phyloP scores from a whole-genome alignment of 805 yeast species.

The Priceomyces castillae region DNA sequence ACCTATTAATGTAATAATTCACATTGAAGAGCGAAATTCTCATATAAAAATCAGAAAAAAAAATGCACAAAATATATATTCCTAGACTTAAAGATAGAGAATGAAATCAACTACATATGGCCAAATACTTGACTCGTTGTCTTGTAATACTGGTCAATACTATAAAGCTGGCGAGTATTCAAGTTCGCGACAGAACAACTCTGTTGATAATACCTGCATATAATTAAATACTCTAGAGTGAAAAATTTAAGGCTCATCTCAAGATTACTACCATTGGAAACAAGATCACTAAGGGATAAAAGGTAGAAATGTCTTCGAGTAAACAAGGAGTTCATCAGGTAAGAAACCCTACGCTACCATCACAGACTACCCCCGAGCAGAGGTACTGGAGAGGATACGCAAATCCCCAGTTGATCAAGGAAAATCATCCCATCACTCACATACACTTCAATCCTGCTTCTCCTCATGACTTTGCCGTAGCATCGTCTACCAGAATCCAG shows the following conservation, averaged over 20 bases:
- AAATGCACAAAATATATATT: too few relatives aligned
- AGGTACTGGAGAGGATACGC: slow-evolving; percentile 87
- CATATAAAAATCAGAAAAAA: too few relatives aligned
- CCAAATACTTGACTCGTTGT: too few relatives aligned
- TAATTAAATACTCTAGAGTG: background rate
- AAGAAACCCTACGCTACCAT: slow-evolving; percentile 74
- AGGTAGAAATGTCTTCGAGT: slow-evolving; percentile 64
- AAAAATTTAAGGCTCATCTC: slow-evolving; percentile 11
- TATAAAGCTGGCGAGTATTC: too few relatives aligned
- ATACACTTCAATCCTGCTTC: slow-evolving; percentile 80
- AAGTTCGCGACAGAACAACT: too few relatives aligned
- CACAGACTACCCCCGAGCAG: slow-evolving; percentile 87
- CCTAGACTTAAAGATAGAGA: too few relatives aligned
- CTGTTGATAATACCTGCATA: background rate
- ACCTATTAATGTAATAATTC: too few relatives aligned
- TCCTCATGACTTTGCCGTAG: slow-evolving; percentile 91
- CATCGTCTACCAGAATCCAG: slow-evolving; percentile 88
- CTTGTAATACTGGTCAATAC: too few relatives aligned
- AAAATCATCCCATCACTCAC: slow-evolving; percentile 87
- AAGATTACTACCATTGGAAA: background rate
- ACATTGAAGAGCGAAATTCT: too few relatives aligned
- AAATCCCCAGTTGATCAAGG: slow-evolving; percentile 87
- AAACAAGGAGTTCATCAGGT: slow-evolving; percentile 62
- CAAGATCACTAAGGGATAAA: background rate
- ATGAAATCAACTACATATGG: too few relatives aligned